Percentiles rank a stretch among this genome's conserved stretches.
phyloP scores from a whole-genome alignment of 352 stramenopile genomes.

The Pythium dissimile region DNA sequence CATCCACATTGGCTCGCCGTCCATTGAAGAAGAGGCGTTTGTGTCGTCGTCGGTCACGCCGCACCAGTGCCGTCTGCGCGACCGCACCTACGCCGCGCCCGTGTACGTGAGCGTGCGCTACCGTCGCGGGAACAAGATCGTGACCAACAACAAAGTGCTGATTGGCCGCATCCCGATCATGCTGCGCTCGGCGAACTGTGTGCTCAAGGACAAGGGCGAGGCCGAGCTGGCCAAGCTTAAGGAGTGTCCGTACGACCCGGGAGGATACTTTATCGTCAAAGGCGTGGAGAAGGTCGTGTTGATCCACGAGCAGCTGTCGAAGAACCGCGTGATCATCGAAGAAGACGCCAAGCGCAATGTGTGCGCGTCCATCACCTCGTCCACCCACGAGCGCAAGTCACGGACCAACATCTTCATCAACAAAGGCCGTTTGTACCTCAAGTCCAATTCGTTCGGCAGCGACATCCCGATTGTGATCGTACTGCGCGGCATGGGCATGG shows the following conservation, averaged over 20 bases:
- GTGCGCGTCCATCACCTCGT: slow-evolving; percentile 96
- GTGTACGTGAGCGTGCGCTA: slow-evolving; percentile 99
- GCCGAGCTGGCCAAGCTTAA: slow-evolving; percentile 94
- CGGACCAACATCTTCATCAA: slow-evolving; percentile 97
- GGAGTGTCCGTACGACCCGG: slow-evolving; percentile 99
- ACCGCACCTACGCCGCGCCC: slow-evolving; percentile 98
- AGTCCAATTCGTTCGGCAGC: slow-evolving; percentile 97
- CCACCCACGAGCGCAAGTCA: slow-evolving; percentile 98
- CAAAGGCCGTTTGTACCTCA: slow-evolving; percentile 96
- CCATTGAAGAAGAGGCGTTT: slow-evolving; percentile 97
- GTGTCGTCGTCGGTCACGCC: slow-evolving; percentile 92
- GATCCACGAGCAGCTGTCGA: slow-evolving; percentile 99
- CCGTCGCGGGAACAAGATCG: slow-evolving; percentile 95
- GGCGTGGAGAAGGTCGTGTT: slow-evolving; percentile 98
- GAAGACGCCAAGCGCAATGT: slow-evolving; percentile 92
- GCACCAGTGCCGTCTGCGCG: slow-evolving; percentile 97
- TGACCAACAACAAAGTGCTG: slow-evolving; percentile 97
- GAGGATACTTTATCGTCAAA: slow-evolving; percentile 99
- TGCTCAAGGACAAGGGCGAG: slow-evolving; percentile 94
- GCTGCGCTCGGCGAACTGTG: slow-evolving; percentile 95
- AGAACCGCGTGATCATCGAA: slow-evolving; percentile 99
- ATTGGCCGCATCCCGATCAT: slow-evolving; percentile 98
- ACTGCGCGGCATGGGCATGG: slow-evolving; percentile 97
- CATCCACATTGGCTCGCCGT: slow-evolving; percentile 96
- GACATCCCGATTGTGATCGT: slow-evolving; percentile 97